A percentile compares a stretch with the other conserved stretches of the same genome.
Conservation (phyloP, 768 basidiomycete genomes). For the Cubamyces sp. region DNA sequence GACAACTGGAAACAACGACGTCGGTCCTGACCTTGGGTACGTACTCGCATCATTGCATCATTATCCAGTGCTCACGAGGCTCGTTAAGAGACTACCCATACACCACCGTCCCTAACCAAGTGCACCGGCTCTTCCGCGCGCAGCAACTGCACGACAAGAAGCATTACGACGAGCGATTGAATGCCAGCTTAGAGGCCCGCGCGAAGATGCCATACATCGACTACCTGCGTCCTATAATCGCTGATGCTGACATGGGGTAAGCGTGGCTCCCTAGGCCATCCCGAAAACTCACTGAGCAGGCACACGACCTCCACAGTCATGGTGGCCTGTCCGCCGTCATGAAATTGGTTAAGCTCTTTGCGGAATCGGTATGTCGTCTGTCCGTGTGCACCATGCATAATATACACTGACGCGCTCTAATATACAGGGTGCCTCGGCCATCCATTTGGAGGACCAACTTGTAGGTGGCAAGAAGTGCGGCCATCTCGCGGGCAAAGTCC, state of each 20-base stretch:
- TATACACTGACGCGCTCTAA: neutral
- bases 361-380: conserved; percentile 69
- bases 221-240: conserved; percentile 91
- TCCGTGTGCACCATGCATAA: neutral
- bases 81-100: conserved; percentile 87
- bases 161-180: conserved; percentile 85
- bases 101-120: conserved; percentile 95
- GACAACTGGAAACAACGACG: conserved; percentile 89
- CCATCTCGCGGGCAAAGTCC: conserved; percentile 88
- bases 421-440: conserved; percentile 76
- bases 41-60: conserved; percentile 17
- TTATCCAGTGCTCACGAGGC: neutral
- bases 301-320: conserved; percentile 53
- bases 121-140: conserved; percentile 87
- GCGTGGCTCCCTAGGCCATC: conserved; percentile 19
- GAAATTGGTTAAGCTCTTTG: conserved; percentile 93
- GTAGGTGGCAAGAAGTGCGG: conserved; percentile 97
- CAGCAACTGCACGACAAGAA: conserved; percentile 94
- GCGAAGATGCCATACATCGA: conserved; percentile 79
- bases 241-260: conserved; percentile 93
- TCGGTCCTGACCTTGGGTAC: conserved; percentile 89
- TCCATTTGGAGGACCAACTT: conserved; percentile 93
- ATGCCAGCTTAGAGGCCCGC: conserved; percentile 62
- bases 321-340: conserved; percentile 93
- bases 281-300: conserved; percentile 7